Percentiles rank a stretch among this genome's conserved stretches.
Evolutionary conservation across 805 yeast species (phyloP).

Genomic region (Starmerella vaccinii): DNA sequence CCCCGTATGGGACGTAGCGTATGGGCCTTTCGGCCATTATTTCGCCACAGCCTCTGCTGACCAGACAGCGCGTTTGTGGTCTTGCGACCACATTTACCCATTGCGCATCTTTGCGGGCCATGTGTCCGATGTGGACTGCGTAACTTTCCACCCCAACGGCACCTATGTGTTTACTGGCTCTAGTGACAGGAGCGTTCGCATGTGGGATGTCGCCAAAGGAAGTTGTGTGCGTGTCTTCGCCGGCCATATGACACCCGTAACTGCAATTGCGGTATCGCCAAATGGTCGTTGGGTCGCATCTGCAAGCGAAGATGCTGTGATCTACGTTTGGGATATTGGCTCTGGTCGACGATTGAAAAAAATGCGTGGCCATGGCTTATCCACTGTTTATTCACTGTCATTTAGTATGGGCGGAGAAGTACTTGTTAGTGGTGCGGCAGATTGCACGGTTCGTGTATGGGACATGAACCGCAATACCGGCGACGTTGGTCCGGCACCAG

Average conservation of each 20-base stretch:
- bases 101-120: slow-evolving; percentile 95
- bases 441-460: slow-evolving; percentile 90
- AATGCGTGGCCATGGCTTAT: slow-evolving; percentile 90
- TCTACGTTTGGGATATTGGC: slow-evolving; percentile 89
- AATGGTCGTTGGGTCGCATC: slow-evolving; percentile 95
- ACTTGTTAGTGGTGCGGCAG: slow-evolving; percentile 85
- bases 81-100: slow-evolving; percentile 95
- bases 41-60: slow-evolving; percentile 98
- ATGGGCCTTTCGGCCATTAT: slow-evolving; percentile 91
- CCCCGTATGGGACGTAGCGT: slow-evolving; percentile 95
- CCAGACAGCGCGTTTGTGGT: slow-evolving; percentile 96
- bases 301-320: slow-evolving; percentile 85
- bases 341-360: slow-evolving; percentile 78
- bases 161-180: slow-evolving; percentile 92
- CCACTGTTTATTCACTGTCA: slow-evolving; percentile 71
- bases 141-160: slow-evolving; percentile 92
- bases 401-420: slow-evolving; percentile 84
- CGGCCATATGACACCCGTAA: slow-evolving; percentile 86
- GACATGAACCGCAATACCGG: slow-evolving; percentile 77
- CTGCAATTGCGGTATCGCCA: slow-evolving; percentile 79
- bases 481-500: slow-evolving; percentile 75
- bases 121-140: slow-evolving; percentile 89
- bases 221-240: slow-evolving; percentile 81
- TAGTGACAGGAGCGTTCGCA: slow-evolving; percentile 85
- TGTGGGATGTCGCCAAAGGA: slow-evolving; percentile 95